Evolutionary conservation across 2,329 filamentous ascomycete species (phyloP).

Genomic region (Ophiostoma ips): DNA sequence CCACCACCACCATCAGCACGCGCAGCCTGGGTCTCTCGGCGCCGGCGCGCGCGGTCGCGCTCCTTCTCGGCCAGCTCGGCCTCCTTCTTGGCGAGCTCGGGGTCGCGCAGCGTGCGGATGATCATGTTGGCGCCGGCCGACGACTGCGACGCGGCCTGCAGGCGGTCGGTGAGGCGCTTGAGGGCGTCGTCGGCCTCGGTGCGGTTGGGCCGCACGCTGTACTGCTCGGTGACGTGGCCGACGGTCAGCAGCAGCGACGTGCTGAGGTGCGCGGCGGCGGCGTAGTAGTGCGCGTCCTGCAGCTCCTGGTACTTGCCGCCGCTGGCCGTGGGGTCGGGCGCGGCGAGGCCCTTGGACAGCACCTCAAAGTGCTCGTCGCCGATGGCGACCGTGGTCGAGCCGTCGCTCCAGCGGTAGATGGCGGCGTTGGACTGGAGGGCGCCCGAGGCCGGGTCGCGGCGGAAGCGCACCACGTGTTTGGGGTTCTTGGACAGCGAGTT

Average conservation of each 20-base stretch:
- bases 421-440: slow-evolving; percentile 62
- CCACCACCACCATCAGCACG: slow-evolving; percentile 43
- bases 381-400: slow-evolving; percentile 60
- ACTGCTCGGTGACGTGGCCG: slow-evolving; percentile 62
- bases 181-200: slow-evolving; percentile 58
- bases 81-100: slow-evolving; percentile 59
- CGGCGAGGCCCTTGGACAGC: slow-evolving; percentile 54
- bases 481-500: slow-evolving; percentile 42
- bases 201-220: slow-evolving; percentile 53
- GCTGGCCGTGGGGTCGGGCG: slow-evolving; percentile 29
- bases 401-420: slow-evolving; percentile 66
- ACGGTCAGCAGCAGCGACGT: slow-evolving; percentile 58
- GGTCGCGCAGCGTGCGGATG: slow-evolving; percentile 55
- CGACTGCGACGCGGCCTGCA: slow-evolving; percentile 49
- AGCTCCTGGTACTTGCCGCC: slow-evolving; percentile 40
- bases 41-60: slow-evolving; percentile 49
- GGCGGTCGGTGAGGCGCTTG: slow-evolving; percentile 49
- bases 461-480: slow-evolving; percentile 54
- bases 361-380: slow-evolving; percentile 66
- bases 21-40: slow-evolving; percentile 52
- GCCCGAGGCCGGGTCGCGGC: slow-evolving; percentile 50
- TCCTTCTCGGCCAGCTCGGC: slow-evolving; percentile 66
- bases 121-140: slow-evolving; percentile 45
- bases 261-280: slow-evolving; percentile 55
- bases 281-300: slow-evolving; percentile 63